Conservation (phyloP, 495 filamentous ascomycete genomes). For the Arthonia radiata region DNA sequence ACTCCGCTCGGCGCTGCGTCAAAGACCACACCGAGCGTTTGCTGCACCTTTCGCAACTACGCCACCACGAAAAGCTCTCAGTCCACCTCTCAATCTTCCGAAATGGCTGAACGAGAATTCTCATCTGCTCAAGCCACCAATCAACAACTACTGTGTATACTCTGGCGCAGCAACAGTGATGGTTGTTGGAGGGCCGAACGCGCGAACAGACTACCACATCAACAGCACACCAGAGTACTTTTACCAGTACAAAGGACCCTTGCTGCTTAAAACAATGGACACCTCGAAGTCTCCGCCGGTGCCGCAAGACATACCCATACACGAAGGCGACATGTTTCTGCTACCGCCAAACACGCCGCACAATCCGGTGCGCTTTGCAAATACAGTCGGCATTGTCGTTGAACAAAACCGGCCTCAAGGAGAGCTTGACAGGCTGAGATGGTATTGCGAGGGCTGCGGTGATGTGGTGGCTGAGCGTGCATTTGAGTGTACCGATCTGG, state of each 20-base stretch:
- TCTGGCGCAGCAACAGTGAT: constrained; percentile 58
- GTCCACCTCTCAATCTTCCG: too few relatives aligned
- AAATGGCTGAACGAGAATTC: constrained; percentile 84
- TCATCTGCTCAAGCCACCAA: constrained; percentile 77
- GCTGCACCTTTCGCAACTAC: too few relatives aligned
- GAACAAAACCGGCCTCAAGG: constrained; percentile 57
- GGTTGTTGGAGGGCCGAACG: constrained; percentile 88
- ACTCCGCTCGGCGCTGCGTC: too few relatives aligned
- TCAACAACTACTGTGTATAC: constrained; percentile 96
- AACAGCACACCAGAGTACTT: constrained; percentile 94
- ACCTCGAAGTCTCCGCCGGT: constrained; percentile 10
- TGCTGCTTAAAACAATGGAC: constrained; percentile 81
- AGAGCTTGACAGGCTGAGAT: constrained; percentile 56
- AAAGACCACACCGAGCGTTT: too few relatives aligned
- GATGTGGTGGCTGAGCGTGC: constrained; percentile 59
- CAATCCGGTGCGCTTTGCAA: constrained; percentile 41
- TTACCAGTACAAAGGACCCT: constrained; percentile 80
- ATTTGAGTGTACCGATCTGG: constrained; percentile 78
- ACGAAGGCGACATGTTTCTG: constrained; percentile 85
- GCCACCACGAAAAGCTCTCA: too few relatives aligned
- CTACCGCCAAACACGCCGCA: constrained; percentile 78
- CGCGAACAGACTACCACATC: constrained; percentile 94
- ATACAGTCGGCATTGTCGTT: constrained; percentile 63
- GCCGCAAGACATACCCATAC: constrained; percentile 57
- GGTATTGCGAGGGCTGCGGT: constrained; percentile 60